A percentile compares a stretch with the other conserved stretches of the same genome.
Conservation (phyloP, 192 early-diverging fungal species). For the Coemansia sp. region DNA sequence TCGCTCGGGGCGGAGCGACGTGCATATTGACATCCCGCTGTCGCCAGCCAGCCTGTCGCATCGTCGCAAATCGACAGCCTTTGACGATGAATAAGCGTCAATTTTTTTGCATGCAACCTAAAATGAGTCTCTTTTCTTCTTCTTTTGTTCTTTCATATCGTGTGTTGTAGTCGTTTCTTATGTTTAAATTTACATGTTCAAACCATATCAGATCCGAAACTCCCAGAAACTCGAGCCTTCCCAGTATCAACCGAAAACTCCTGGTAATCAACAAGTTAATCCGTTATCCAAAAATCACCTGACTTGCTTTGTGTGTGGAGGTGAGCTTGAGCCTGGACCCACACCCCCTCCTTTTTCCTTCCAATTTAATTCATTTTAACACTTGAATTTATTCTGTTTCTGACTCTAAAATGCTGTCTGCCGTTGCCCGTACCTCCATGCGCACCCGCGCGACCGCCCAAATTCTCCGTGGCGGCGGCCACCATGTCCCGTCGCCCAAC, state of each 20-base stretch:
- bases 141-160: not conserved
- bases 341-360: no score
- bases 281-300: not conserved
- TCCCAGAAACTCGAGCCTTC: no score
- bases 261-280: not conserved
- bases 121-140: not conserved
- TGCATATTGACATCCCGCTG: conserved; percentile 45
- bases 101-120: not conserved
- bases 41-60: conserved; percentile 30
- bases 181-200: no score
- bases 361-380: conserved; percentile 6
- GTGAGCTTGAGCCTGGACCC: no score
- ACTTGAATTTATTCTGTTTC: conserved; percentile 10
- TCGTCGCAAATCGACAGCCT: conserved; percentile 21
- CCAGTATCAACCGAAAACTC: no score
- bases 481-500: conserved; percentile 42
- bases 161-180: no score
- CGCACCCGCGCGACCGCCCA: conserved; percentile 40
- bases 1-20: conserved; percentile 16
- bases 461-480: conserved; percentile 32
- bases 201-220: no score
- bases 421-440: conserved; percentile 49
- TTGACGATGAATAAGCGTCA: not conserved
- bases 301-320: no score
- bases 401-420: conserved; percentile 39